phyloP scores from a whole-genome alignment of 768 basidiomycete genomes.

The Russula compacta region DNA sequence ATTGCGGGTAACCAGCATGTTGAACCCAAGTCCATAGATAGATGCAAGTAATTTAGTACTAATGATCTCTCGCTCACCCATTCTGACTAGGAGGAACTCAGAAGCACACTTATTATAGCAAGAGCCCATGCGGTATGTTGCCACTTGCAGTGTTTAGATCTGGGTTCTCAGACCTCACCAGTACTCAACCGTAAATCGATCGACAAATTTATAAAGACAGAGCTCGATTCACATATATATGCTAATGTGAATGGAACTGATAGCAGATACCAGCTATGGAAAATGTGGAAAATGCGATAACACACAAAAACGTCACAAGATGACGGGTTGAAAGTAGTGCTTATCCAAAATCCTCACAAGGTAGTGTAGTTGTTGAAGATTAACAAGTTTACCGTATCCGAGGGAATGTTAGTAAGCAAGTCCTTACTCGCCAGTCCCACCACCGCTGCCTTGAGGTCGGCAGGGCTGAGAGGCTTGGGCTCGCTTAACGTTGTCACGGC shows the following conservation, averaged over 20 bases:
- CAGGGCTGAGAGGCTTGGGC: conserved; percentile 46
- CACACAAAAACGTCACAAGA: background rate
- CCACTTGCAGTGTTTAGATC: background rate
- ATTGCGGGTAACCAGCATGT: too few species aligned
- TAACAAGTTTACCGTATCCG: conserved; percentile 57
- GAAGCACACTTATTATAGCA: too few species aligned
- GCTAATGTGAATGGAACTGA: background rate
- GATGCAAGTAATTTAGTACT: too few species aligned
- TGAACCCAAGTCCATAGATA: too few species aligned
- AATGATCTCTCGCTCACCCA: too few species aligned
- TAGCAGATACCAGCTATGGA: background rate
- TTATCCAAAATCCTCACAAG: background rate
- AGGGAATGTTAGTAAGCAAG: conserved; percentile 38
- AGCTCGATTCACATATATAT: background rate
- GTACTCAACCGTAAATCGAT: background rate
- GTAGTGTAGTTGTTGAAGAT: conserved; percentile 34
- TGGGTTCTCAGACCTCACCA: background rate
- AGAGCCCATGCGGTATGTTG: background rate
- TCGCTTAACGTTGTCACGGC: conserved; percentile 32
- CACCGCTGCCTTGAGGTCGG: conserved; percentile 70
- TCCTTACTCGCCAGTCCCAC: conserved; percentile 47
- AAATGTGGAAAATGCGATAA: background rate
- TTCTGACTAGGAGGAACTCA: too few species aligned
- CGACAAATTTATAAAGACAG: background rate
- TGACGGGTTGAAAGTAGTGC: background rate